Evolutionary conservation across 345 rosid species (phyloP), one percentile per base, ranked within the genome.

Genomic region (Clarkia xantiana): DNA sequence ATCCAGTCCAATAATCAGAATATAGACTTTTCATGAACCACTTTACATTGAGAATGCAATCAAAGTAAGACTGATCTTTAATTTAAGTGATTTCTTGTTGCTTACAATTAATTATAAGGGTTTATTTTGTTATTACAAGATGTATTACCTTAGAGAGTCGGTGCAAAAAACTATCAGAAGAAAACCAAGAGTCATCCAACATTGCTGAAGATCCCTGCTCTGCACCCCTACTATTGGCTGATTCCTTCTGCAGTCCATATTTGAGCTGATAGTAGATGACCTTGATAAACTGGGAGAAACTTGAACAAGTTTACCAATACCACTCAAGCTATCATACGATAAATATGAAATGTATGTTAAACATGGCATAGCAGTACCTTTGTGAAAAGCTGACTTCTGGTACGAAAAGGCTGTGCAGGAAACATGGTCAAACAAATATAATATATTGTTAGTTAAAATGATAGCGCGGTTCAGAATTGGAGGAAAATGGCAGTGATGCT

Each of bases 191-290:
- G 58, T 82, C 86, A 62, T 90, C 96, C 61, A 86, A 65, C 45
- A 86, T 70, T 0, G 79, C 61, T 3, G 79, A 72, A 23, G 65
- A 25, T 42, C 82, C 88, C 42, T 68, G 52, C 62, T 77, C 81
- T 43, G 69, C 47, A 58, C 56, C 51, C 56, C 54, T 64, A 40
- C 40, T 22, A 41, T 69, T 63, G 13, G 44, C 47, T 22, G 47
- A 55, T 44, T 86, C 95, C 67, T 77, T 86, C 59, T 71, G 84
- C 53, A 86, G 82, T 65, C 88, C 97, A 59, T 72, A 77, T 71
- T 81, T 81, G 54, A 90, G 81, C 75, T 90, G 97, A 71, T 86
- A 61, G 71, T 77, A 90, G 54, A 83, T 64, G 59, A 79, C 86
- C 76, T 67, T 74, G 45, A 83, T 73, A 77, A 90, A 90, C 97